phyloP scores from a whole-genome alignment of 139 green algal genomes.

The Zygnema cylindricum region DNA sequence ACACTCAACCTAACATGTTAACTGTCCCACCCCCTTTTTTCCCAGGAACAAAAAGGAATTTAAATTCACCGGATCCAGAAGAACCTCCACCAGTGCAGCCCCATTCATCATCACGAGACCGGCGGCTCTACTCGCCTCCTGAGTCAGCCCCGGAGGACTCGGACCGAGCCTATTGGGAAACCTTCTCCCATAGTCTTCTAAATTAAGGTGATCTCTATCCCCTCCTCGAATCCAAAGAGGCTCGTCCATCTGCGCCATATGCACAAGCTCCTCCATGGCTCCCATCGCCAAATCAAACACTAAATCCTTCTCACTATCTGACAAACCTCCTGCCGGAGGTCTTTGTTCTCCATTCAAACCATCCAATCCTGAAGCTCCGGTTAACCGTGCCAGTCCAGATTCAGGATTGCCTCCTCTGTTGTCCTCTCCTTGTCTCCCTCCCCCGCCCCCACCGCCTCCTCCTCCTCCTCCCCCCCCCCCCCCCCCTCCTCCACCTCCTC shows the following conservation, averaged over 20 bases:
- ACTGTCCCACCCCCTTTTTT: neutral
- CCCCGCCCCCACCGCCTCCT: too few species aligned
- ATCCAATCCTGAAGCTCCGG: too few species aligned
- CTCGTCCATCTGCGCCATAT: slow-evolving; percentile 33
- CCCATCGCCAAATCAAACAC: slow-evolving; percentile 30
- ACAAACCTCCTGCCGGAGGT: neutral
- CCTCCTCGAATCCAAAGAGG: slow-evolving; percentile 18
- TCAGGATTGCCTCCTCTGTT: neutral
- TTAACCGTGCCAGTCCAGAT: too few species aligned
- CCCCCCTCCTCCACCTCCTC: too few species aligned
- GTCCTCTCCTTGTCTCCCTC: neutral
- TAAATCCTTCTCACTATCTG: slow-evolving; percentile 31
- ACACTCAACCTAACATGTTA: neutral
- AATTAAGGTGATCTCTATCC: slow-evolving; percentile 12
- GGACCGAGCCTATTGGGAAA: neutral
- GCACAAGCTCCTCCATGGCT: slow-evolving; percentile 41
- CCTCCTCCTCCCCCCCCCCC: too few species aligned
- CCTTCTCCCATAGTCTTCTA: slow-evolving; percentile 28
- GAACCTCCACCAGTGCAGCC: neutral
- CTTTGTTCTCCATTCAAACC: too few species aligned
- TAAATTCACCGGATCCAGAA: slow-evolving; percentile 26
- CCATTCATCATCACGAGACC: slow-evolving; percentile 10
- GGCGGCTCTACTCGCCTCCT: slow-evolving; percentile 11
- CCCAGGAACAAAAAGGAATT: neutral
- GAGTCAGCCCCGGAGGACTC: neutral